Base-by-base conservation (phyloP, 2,329 filamentous ascomycete genomes). In the Talaromyces sp. region DNA sequence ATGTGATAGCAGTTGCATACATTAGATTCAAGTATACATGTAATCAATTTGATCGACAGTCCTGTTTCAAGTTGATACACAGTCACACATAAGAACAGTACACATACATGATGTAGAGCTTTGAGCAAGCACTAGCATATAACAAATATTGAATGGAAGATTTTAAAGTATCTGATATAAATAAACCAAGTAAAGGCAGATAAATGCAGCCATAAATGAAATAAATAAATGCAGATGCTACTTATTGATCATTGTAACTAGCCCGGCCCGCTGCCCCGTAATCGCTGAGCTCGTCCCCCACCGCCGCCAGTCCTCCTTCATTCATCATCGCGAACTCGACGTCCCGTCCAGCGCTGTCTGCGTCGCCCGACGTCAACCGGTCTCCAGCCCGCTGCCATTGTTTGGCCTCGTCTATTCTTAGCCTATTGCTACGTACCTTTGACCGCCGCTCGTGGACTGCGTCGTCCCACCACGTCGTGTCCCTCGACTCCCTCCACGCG, bases 401-500 rank as follows among this genome's bases (percentile, higher is more conserved):
- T 17, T 17, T 29, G 48, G 48, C 48, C 48, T 11, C 17, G 6
- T 14, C 27, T 52, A 52, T 52, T 52, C 14, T 52, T 27, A 52
- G 24, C 48, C 26, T 52, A 26, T 52, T 29, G 17, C 29, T 38
- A 38, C 35, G 4, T 38, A 24, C 12, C 48, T 21, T 29, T 27
- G 27, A 9, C 26, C 24, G 46, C 48, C n/a, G 11, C 48, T 19
- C 12, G 26, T 38, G 26, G 3, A 38, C 21, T 38, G 53, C 53
- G 31, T 55, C 32, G 32, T 35, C 7, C 12, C 32, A 35, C 14
- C 32, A 14, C 17, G n/a, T 7, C 35, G 2, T 43, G 31, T 38
- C 59, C 52, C 60, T 46, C 53, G 59, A 57, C 59, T 62, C 58
- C 32, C 60, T 50, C 43, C 61, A 64, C 55, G 62, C 61, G 63